A percentile compares a stretch with the other conserved stretches of the same genome.
phyloP scores from a whole-genome alignment of 257 asterid genomes.

The Petunia axillaris region DNA sequence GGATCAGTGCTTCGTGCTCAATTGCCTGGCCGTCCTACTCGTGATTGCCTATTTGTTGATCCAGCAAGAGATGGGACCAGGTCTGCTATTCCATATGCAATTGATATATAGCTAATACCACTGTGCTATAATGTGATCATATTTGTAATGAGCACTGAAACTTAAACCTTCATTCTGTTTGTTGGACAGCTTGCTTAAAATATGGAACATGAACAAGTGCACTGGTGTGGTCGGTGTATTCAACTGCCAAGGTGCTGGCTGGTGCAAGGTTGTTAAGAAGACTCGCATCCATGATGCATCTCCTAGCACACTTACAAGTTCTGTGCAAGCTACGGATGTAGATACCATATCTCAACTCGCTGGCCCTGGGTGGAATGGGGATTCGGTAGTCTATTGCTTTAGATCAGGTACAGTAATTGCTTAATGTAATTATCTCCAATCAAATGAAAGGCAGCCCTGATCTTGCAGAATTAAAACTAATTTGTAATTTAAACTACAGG shows the following conservation, averaged over 20 bases:
- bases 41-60: constrained; percentile 84
- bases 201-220: constrained; percentile 83
- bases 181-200: constrained; percentile 81
- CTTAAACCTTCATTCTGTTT: background rate
- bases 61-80: constrained; percentile 95
- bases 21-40: constrained; percentile 88
- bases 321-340: constrained; percentile 74
- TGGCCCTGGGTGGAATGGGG: constrained; percentile 84
- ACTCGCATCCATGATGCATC: constrained; percentile 88
- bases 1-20: constrained; percentile 93
- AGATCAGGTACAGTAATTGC: constrained; percentile 50
- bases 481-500: constrained; percentile 32
- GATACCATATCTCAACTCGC: constrained; percentile 66
- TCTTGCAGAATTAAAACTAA: background rate
- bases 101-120: background rate
- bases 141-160: constrained; percentile 11
- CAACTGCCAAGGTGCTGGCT: constrained; percentile 98
- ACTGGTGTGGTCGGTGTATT: constrained; percentile 89
- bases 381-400: constrained; percentile 60
- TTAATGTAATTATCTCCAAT: background rate
- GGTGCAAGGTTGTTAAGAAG: constrained; percentile 83
- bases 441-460: background rate
- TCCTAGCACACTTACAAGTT: constrained; percentile 84
- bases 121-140: background rate
- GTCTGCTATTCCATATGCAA: constrained; percentile 32